Percentiles rank a stretch among this genome's conserved stretches.
Conservation (phyloP, 2,329 filamentous ascomycete species). For the Botrytis porri region DNA sequence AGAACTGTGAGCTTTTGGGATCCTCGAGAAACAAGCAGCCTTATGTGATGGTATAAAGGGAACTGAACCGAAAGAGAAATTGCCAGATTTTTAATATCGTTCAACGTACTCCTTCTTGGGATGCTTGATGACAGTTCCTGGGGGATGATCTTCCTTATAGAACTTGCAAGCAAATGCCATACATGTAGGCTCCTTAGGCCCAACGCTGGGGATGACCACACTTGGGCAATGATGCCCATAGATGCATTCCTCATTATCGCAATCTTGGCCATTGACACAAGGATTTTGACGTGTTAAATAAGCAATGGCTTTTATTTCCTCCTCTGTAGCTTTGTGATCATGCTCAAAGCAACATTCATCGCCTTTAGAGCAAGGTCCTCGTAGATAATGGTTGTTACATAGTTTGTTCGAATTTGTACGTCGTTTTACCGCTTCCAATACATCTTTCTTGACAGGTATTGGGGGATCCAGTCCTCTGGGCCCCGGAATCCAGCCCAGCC, state of each 20-base stretch:
- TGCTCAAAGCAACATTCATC: slow-evolving; percentile 57
- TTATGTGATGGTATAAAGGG: not conserved
- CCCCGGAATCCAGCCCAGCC: slow-evolving; percentile 50
- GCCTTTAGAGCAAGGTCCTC: slow-evolving; percentile 54
- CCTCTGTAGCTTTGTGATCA: slow-evolving; percentile 50
- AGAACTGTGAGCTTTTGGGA: not conserved
- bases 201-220: slow-evolving; percentile 25
- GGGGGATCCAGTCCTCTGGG: slow-evolving; percentile 53
- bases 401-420: slow-evolving; percentile 53
- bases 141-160: slow-evolving; percentile 51
- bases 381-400: slow-evolving; percentile 61
- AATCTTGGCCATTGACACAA: slow-evolving; percentile 57
- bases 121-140: slow-evolving; percentile 45
- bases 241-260: slow-evolving; percentile 55
- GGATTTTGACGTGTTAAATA: slow-evolving; percentile 56
- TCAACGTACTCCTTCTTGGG: slow-evolving; percentile 30
- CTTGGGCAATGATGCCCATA: slow-evolving; percentile 55
- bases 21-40: not conserved
- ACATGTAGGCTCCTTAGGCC: slow-evolving; percentile 46
- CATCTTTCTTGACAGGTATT: slow-evolving; percentile 46
- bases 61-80: too few relatives aligned
- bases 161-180: slow-evolving; percentile 57
- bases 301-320: slow-evolving; percentile 56
- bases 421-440: slow-evolving; percentile 55
- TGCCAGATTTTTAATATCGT: slow-evolving; percentile 1